Percentiles rank a stretch among this genome's conserved stretches.
Evolutionary conservation across 208 protist species (phyloP).

Genomic region (Leishmania gerbilli): DNA sequence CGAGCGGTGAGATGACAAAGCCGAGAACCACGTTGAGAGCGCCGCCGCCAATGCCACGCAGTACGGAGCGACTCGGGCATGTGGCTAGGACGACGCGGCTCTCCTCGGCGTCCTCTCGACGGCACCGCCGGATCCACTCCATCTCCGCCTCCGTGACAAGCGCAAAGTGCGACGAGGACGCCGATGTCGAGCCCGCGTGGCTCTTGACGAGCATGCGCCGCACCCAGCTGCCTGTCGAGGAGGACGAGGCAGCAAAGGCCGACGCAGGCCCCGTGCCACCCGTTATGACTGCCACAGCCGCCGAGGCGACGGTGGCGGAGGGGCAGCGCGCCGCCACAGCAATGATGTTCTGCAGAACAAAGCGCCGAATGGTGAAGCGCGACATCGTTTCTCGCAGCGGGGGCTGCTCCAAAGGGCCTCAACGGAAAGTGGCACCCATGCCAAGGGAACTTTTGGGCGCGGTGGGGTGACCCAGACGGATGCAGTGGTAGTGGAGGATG

Average conservation of each 20-base stretch:
- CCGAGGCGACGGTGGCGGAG: constrained; percentile 32
- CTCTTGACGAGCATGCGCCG: constrained; percentile 17
- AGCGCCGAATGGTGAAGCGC: constrained; percentile 58
- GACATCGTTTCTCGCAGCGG: constrained; percentile 33
- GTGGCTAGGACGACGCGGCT: constrained; percentile 74
- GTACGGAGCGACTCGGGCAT: constrained; percentile 48
- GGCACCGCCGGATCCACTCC: constrained; percentile 48
- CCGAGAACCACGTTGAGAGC: constrained; percentile 56
- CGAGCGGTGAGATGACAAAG: constrained; percentile 53
- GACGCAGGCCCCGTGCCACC: constrained; percentile 2
- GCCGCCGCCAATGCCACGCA: constrained; percentile 51
- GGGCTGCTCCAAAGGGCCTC: not conserved
- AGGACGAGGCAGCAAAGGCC: constrained; percentile 1
- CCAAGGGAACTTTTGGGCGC: too few species aligned
- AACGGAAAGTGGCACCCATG: not conserved
- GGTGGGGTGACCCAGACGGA: not conserved
- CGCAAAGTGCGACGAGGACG: constrained; percentile 30
- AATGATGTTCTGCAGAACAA: constrained; percentile 74
- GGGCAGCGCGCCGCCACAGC: constrained; percentile 68
- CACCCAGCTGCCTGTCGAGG: constrained; percentile 2
- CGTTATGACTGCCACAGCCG: constrained; percentile 26
- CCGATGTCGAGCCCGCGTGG: not conserved
- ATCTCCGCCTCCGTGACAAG: constrained; percentile 80
- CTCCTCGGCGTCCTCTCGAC: constrained; percentile 64
- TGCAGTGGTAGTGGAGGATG: not conserved